Evolutionary conservation across 495 filamentous ascomycete species (phyloP).

Genomic region (Penicillium riverlandense): DNA sequence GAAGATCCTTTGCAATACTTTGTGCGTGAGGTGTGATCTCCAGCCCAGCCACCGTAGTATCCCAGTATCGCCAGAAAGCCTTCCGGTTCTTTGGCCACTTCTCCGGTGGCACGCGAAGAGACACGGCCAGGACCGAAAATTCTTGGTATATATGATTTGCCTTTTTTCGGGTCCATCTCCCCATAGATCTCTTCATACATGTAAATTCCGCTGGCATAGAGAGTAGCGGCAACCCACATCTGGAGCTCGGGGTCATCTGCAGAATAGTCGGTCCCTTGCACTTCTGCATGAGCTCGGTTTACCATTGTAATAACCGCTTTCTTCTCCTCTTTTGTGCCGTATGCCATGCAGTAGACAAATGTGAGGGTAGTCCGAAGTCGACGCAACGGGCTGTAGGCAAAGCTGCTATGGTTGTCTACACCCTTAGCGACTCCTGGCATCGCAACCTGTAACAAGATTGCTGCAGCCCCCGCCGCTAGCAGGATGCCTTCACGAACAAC

Average conservation of each 20-base stretch:
- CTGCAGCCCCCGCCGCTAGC: conserved; percentile 27
- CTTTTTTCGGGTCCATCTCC: conserved; percentile 3
- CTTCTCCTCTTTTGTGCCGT: conserved; percentile 27
- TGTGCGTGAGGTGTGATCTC: conserved; percentile 25
- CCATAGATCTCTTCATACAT: conserved; percentile 31
- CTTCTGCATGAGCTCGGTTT: conserved; percentile 22
- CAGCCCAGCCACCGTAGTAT: conserved; percentile 22
- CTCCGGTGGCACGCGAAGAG: conserved; percentile 23
- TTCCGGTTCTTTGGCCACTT: conserved; percentile 29
- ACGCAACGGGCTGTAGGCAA: conserved; percentile 29
- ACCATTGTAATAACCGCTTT: conserved; percentile 25
- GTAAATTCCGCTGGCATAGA: conserved; percentile 28
- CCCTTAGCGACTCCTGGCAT: conserved; percentile 28
- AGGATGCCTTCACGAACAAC: conserved; percentile 31
- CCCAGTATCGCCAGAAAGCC: conserved; percentile 38
- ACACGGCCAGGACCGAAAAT: conserved; percentile 29
- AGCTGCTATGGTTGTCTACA: conserved; percentile 31
- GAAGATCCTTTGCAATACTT: conserved; percentile 24
- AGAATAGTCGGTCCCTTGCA: conserved; percentile 21
- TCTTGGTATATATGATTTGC: conserved; percentile 27
- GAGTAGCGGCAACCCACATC: conserved; percentile 36
- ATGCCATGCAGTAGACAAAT: conserved; percentile 37
- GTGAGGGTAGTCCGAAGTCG: conserved; percentile 37
- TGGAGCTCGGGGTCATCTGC: conserved; percentile 31
- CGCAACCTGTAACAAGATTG: conserved; percentile 35